Conservation (phyloP, 441 rosid species). For the Pelargonium myrrhifolium region DNA sequence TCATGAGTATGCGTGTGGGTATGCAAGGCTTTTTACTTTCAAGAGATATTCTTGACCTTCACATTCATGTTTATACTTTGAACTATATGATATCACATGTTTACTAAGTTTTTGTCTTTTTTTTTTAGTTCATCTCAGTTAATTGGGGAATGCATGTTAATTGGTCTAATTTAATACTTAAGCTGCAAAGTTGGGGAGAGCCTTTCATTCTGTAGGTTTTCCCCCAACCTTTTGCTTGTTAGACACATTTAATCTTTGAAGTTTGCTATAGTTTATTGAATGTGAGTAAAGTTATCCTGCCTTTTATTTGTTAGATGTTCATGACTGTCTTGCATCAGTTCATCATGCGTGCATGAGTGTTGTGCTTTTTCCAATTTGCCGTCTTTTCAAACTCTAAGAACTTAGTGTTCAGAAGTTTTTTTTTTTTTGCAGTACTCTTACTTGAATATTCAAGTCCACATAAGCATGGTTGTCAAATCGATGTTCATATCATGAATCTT, state of each 20-base stretch:
- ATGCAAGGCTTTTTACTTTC: not conserved
- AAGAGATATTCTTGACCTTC: conserved; percentile 2
- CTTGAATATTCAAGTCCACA: not conserved
- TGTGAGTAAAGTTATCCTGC: not conserved
- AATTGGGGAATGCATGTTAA: not conserved
- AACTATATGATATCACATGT: not conserved
- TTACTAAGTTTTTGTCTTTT: not conserved
- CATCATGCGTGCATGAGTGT: too few relatives aligned
- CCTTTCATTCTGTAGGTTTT: not conserved
- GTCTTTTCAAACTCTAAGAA: not conserved
- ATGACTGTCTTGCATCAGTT: not conserved
- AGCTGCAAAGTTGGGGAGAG: not conserved
- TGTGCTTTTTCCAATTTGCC: not conserved
- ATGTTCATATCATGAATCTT: too few relatives aligned
- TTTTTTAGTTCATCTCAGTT: not conserved
- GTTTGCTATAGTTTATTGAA: not conserved
- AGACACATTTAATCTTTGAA: not conserved
- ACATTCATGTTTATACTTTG: conserved; percentile 1
- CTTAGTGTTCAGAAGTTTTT: not conserved
- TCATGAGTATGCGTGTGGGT: conserved; percentile 3
- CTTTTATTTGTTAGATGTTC: not conserved
- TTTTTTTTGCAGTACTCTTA: not conserved
- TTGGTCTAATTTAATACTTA: not conserved
- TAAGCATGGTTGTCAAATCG: too few relatives aligned
- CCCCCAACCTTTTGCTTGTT: not conserved